phyloP scores from a whole-genome alignment of 2,329 filamentous ascomycete genomes.

The Pestalotiopsis sp. region DNA sequence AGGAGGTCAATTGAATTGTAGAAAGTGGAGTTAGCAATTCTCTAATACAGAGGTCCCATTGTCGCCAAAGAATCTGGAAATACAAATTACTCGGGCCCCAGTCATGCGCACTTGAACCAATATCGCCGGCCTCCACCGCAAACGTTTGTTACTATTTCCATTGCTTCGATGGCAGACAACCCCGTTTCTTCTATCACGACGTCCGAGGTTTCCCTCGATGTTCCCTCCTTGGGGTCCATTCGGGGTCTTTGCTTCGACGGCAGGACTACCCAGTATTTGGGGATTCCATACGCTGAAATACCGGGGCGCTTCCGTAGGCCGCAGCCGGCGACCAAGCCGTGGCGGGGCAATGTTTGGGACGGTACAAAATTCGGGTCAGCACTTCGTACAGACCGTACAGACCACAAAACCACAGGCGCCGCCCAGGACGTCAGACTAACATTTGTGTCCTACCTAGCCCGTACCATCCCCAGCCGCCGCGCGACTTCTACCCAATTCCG shows the following conservation, averaged over 20 bases:
- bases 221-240: neutral
- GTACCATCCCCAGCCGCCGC: neutral
- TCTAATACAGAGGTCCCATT: too few relatives aligned
- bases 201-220: neutral
- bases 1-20: too few relatives aligned
- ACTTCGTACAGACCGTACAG: neutral
- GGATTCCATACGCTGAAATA: neutral
- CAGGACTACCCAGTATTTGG: neutral
- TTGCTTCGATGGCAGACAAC: too few relatives aligned
- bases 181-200: neutral
- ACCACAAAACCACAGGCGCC: neutral
- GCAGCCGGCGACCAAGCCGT: neutral
- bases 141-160: too few relatives aligned
- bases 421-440: neutral
- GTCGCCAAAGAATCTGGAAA: too few relatives aligned
- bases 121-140: too few relatives aligned
- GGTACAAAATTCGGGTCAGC: neutral
- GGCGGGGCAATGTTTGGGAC: neutral
- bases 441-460: neutral
- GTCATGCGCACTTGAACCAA: too few relatives aligned
- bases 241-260: neutral
- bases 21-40: too few relatives aligned
- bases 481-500: neutral
- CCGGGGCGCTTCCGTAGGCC: neutral
- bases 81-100: too few relatives aligned